Conservation (phyloP, 495 filamentous ascomycete species). For the Xylaria castorea region DNA sequence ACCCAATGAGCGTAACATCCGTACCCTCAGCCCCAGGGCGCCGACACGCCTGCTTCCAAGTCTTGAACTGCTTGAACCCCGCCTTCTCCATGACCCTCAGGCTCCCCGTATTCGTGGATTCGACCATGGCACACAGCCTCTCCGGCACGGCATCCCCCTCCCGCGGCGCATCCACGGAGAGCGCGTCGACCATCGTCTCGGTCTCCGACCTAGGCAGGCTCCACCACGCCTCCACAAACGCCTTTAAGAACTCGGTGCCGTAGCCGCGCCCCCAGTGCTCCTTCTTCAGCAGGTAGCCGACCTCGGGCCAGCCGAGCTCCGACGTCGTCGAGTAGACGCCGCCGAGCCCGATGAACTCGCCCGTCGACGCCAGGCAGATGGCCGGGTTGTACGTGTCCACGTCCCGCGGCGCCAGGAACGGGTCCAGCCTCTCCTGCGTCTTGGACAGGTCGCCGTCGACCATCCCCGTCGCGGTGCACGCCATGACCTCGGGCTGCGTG, state of each 20-base stretch:
- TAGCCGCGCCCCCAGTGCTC: conserved; percentile 53
- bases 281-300: conserved; percentile 53
- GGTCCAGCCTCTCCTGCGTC: conserved; percentile 41
- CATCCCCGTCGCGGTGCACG: conserved; percentile 41
- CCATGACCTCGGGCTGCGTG: conserved; percentile 55
- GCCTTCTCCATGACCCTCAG: conserved; percentile 19
- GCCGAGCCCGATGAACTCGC: conserved; percentile 48
- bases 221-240: conserved; percentile 43
- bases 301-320: conserved; percentile 51
- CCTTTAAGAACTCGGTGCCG: conserved; percentile 52
- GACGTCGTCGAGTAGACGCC: conserved; percentile 32
- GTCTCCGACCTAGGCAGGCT: conserved; percentile 44
- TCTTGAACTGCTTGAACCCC: conserved; percentile 23
- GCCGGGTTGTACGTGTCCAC: conserved; percentile 45
- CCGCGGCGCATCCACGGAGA: neutral
- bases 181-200: conserved; percentile 34
- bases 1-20: conserved; percentile 20
- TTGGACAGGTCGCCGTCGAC: conserved; percentile 42
- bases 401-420: conserved; percentile 39
- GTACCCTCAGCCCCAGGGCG: neutral
- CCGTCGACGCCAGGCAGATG: conserved; percentile 44
- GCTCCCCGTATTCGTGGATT: conserved; percentile 34
- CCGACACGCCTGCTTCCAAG: conserved; percentile 31
- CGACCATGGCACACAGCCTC: conserved; percentile 47
- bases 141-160: conserved; percentile 35